Evolutionary conservation across 2,329 filamentous ascomycete species (phyloP).

Genomic region (Colletotrichum lindemuthianum): DNA sequence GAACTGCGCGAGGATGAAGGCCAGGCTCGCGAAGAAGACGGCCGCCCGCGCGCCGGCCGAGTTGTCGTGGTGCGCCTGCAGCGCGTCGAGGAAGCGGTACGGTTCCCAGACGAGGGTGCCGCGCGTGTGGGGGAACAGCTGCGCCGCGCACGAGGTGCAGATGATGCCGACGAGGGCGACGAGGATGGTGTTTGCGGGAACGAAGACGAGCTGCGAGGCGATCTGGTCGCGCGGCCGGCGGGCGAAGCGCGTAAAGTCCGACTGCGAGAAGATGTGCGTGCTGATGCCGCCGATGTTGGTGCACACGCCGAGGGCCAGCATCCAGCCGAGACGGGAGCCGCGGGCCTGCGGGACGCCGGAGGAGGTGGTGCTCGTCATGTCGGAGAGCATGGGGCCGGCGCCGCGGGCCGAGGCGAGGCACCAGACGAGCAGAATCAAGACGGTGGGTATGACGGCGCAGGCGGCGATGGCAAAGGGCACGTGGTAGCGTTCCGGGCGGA

Average conservation of each 20-base stretch:
- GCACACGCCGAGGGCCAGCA: constrained; percentile 42
- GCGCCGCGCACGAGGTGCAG: constrained; percentile 43
- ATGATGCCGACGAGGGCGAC: constrained; percentile 43
- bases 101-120: constrained; percentile 43
- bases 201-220: constrained; percentile 41
- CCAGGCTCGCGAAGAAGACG: constrained; percentile 38
- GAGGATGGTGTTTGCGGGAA: constrained; percentile 40
- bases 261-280: constrained; percentile 43
- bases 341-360: constrained; percentile 38
- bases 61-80: constrained; percentile 36
- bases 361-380: constrained; percentile 37
- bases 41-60: constrained; percentile 31
- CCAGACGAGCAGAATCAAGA: constrained; percentile 45
- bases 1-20: constrained; percentile 38
- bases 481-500: constrained; percentile 41
- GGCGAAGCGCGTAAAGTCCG: constrained; percentile 45
- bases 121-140: constrained; percentile 39
- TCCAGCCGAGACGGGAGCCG: constrained; percentile 39
- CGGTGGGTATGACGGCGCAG: constrained; percentile 39
- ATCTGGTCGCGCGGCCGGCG: constrained; percentile 43
- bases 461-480: constrained; percentile 40
- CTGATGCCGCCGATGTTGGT: constrained; percentile 44
- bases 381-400: constrained; percentile 39
- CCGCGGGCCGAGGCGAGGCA: constrained; percentile 42
- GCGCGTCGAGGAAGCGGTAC: constrained; percentile 41